phyloP scores from a whole-genome alignment of 768 basidiomycete genomes.

The Pseudohyphozyma bogoriensis region DNA sequence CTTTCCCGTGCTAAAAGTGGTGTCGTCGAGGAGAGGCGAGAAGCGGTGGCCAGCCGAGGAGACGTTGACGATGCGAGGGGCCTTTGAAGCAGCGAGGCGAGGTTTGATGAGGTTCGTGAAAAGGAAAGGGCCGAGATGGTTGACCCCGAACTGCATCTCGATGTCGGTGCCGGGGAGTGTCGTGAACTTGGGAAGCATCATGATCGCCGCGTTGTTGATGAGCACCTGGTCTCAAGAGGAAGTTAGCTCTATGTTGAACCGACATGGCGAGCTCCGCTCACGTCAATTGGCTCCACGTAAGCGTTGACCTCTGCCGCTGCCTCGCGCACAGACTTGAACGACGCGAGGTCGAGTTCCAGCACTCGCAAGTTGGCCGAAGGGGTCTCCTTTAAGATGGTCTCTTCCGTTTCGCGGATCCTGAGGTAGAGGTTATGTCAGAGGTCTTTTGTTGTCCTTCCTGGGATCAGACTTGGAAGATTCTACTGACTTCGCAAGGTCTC shows the following conservation, averaged over 20 bases:
- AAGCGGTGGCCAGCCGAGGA: not conserved
- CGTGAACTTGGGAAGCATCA: not conserved
- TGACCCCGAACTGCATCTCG: constrained; percentile 18
- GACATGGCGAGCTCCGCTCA: not conserved
- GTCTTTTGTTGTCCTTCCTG: too few relatives aligned
- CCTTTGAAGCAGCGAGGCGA: not conserved
- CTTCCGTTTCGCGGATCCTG: constrained; percentile 7
- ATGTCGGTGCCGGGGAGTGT: constrained; percentile 5
- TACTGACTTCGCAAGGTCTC: constrained; percentile 3
- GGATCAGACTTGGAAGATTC: not conserved
- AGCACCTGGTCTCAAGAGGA: not conserved
- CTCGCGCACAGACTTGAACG: constrained; percentile 1
- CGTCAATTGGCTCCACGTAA: constrained; percentile 18
- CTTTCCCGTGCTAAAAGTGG: not conserved
- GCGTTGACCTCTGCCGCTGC: constrained; percentile 17
- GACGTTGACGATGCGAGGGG: constrained; percentile 13
- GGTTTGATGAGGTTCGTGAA: constrained; percentile 13
- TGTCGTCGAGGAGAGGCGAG: not conserved
- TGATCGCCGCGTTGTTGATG: constrained; percentile 24
- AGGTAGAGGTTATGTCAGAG: not conserved
- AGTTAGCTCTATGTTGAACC: not conserved
- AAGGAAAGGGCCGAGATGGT: constrained; percentile 25
- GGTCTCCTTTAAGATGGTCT: constrained; percentile 10
- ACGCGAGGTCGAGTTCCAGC: constrained; percentile 17
- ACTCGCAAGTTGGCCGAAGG: constrained; percentile 10